Conservation (phyloP, 176 grass and related monocot genomes). For the Microstegium vimineum region DNA sequence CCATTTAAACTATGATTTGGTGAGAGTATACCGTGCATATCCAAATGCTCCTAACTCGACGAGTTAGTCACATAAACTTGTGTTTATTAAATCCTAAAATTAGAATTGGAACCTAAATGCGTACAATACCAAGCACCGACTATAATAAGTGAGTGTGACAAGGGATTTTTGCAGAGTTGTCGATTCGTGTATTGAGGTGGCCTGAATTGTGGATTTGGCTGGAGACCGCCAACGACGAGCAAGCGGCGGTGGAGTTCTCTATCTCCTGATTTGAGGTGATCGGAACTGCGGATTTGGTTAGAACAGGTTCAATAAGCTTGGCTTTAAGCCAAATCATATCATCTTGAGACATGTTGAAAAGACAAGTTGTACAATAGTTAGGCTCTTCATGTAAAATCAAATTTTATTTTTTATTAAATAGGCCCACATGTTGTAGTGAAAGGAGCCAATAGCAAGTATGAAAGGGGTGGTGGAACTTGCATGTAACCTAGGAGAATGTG, state of each 20-base stretch:
- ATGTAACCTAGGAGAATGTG: too few species aligned
- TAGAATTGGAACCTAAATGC: not conserved
- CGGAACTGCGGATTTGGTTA: not conserved
- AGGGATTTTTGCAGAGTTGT: not conserved
- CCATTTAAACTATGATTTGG: not conserved
- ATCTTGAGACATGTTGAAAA: too few species aligned
- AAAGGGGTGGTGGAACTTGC: too few species aligned
- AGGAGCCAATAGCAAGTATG: too few species aligned
- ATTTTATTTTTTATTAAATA: too few species aligned
- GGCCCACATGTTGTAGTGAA: too few species aligned
- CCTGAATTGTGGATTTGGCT: not conserved
- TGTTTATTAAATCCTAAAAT: not conserved
- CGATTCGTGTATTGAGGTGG: not conserved
- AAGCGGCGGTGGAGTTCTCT: not conserved
- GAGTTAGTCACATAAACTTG: not conserved
- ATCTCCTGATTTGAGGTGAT: too few species aligned
- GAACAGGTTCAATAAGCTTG: too few species aligned
- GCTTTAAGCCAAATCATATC: too few species aligned
- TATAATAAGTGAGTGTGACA: not conserved
- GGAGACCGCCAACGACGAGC: not conserved
- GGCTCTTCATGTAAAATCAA: too few species aligned
- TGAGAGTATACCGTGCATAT: not conserved
- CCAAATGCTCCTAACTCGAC: not conserved
- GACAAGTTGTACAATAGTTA: too few species aligned
- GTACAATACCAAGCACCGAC: not conserved